Percentiles rank a stretch among this genome's conserved stretches.
Conservation (phyloP, 306 rosid genomes). For the Corylus americana region DNA sequence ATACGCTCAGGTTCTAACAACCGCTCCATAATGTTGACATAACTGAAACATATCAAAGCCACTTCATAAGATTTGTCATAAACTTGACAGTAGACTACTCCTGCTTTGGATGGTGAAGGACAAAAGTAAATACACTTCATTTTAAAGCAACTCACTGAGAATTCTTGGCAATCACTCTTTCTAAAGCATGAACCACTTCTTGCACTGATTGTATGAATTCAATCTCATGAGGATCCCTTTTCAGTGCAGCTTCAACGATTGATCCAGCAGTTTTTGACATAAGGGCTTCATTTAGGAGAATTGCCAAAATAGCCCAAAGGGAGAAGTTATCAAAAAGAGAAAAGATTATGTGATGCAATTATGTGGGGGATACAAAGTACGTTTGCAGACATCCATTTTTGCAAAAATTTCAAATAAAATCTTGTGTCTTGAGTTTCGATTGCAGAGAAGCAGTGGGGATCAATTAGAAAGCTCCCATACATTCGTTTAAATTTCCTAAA, state of each 20-base stretch:
- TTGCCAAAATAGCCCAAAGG: slow-evolving; percentile 34
- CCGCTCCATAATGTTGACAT: slow-evolving; percentile 95
- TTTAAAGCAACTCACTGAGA: slow-evolving; percentile 67
- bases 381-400: slow-evolving; percentile 14
- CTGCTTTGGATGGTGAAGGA: not conserved
- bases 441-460: slow-evolving; percentile 13
- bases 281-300: slow-evolving; percentile 63
- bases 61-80: slow-evolving; percentile 20
- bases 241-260: slow-evolving; percentile 84
- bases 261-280: slow-evolving; percentile 96
- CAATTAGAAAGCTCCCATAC: slow-evolving; percentile 10
- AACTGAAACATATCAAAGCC: slow-evolving; percentile 56
- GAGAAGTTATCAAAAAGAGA: slow-evolving; percentile 23
- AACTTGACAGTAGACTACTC: not conserved
- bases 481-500: slow-evolving; percentile 6
- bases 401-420: slow-evolving; percentile 15
- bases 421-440: slow-evolving; percentile 21
- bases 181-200: slow-evolving; percentile 87
- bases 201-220: slow-evolving; percentile 91
- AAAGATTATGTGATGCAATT: slow-evolving; percentile 11
- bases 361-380: slow-evolving; percentile 11
- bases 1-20: slow-evolving; percentile 91
- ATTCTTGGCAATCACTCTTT: slow-evolving; percentile 92
- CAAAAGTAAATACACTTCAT: slow-evolving; percentile 17
- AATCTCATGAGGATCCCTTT: slow-evolving; percentile 91